A percentile compares a stretch with the other conserved stretches of the same genome.
phyloP scores from a whole-genome alignment of 2,329 filamentous ascomycete genomes.

The Delphinella strobiligena region DNA sequence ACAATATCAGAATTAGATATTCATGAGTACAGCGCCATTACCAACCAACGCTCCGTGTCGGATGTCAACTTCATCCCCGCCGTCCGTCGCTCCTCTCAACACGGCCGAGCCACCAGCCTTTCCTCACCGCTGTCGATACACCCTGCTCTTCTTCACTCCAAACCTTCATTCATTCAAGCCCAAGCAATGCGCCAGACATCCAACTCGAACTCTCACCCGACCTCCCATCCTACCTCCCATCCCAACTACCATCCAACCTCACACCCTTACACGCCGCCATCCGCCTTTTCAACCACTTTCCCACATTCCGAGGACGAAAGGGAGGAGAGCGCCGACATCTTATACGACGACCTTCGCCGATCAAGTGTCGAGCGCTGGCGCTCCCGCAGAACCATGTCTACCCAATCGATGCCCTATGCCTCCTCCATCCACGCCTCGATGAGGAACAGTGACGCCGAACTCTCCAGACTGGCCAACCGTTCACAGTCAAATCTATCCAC shows the following conservation, averaged over 20 bases:
- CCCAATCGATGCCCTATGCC: slow-evolving; percentile 27
- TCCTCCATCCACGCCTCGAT: slow-evolving; percentile 11
- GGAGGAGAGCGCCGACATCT: slow-evolving; percentile 27
- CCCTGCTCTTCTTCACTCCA: slow-evolving; percentile 34
- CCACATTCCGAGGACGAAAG: slow-evolving; percentile 35
- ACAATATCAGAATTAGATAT: no score
- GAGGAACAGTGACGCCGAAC: slow-evolving; percentile 23
- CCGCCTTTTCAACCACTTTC: slow-evolving; percentile 33
- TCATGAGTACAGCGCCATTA: no score
- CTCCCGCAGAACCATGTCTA: slow-evolving; percentile 30
- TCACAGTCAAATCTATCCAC: slow-evolving; percentile 43
- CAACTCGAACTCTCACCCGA: slow-evolving; percentile 26
- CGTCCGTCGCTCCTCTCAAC: slow-evolving; percentile 27
- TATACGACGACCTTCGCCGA: slow-evolving; percentile 32
- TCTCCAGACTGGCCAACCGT: slow-evolving; percentile 36
- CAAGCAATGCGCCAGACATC: slow-evolving; percentile 39
- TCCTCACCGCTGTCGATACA: slow-evolving; percentile 37
- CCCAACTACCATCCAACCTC: not conserved
- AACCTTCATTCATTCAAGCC: slow-evolving; percentile 41
- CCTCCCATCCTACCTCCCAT: not conserved
- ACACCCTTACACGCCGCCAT: slow-evolving; percentile 41
- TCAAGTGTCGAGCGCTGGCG: slow-evolving; percentile 25
- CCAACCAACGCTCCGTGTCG: slow-evolving; percentile 26
- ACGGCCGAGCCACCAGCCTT: slow-evolving; percentile 44
- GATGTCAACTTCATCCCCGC: slow-evolving; percentile 32